A percentile compares a stretch with the other conserved stretches of the same genome.
Conservation (phyloP, 2,329 filamentous ascomycete species). For the Chaetomium strumarium region DNA sequence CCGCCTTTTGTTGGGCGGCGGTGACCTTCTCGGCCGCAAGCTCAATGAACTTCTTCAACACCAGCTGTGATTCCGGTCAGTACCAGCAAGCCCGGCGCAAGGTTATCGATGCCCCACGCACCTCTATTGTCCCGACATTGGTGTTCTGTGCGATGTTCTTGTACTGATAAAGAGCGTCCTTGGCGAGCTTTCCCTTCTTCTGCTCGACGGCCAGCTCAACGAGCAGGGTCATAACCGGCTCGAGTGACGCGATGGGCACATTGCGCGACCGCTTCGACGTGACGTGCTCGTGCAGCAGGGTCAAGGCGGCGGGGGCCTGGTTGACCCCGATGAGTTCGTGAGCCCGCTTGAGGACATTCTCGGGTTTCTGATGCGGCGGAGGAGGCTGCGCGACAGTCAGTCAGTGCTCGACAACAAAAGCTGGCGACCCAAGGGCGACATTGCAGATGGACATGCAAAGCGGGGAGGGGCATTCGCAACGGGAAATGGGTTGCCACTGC, state of each 20-base stretch:
- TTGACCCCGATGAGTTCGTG: constrained; percentile 98
- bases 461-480: constrained; percentile 10
- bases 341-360: constrained; percentile 98
- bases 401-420: constrained; percentile 3
- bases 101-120: constrained; percentile 30
- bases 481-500: not conserved
- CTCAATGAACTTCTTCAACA: constrained; percentile 97
- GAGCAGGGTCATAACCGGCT: constrained; percentile 97
- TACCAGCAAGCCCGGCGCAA: not conserved
- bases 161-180: constrained; percentile 98
- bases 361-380: constrained; percentile 92
- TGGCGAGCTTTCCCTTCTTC: constrained; percentile 96
- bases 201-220: constrained; percentile 96
- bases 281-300: constrained; percentile 97
- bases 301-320: constrained; percentile 86
- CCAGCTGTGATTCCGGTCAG: constrained; percentile 49
- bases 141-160: constrained; percentile 99
- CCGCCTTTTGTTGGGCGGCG: constrained; percentile 90
- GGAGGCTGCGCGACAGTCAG: constrained; percentile 56
- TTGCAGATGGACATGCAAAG: not conserved
- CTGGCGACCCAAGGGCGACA: constrained; percentile 4
- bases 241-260: constrained; percentile 89
- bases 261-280: constrained; percentile 96
- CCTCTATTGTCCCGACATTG: constrained; percentile 96
- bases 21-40: constrained; percentile 94